These are phyloP conservation scores for Paraphoma sp. DNA, from an alignment of 2,329 filamentous ascomycete genomes.

Conservation along the genomic window DNA sequence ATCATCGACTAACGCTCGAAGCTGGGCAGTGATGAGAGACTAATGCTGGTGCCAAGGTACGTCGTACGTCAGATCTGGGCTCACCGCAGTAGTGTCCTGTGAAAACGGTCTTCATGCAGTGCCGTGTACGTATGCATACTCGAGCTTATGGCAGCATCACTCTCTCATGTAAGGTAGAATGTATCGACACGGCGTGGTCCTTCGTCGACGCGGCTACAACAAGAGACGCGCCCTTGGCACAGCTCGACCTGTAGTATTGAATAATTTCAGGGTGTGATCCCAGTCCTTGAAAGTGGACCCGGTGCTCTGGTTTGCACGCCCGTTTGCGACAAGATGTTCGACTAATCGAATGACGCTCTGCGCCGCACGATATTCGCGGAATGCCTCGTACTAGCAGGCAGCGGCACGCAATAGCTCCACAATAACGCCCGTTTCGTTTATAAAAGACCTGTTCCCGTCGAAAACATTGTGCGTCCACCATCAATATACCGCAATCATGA, in stretches of 20 bases:
- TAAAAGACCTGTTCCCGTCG: conserved; percentile 8
- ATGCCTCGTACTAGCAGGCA: background rate
- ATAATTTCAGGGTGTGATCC: background rate
- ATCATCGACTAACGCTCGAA: no score
- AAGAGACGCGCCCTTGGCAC: background rate
- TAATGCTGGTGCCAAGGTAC: background rate
- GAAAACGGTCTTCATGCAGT: background rate
- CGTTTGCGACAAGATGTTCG: conserved; percentile 1
- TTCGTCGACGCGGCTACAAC: background rate
- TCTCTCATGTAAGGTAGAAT: background rate
- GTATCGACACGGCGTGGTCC: background rate
- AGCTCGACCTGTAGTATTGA: background rate
- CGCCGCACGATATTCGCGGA: background rate
- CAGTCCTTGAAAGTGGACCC: conserved; percentile 5
- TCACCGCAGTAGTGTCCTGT: background rate
- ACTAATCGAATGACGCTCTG: conserved; percentile 5
- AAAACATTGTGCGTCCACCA: no score
- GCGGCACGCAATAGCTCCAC: background rate
- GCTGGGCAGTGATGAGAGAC: background rate
- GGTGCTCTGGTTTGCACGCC: conserved; percentile 1
- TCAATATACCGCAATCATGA: conserved; percentile 25
- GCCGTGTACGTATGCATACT: background rate
- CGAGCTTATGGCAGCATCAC: background rate
- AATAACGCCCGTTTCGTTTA: conserved; percentile 16
- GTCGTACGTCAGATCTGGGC: background rate